A percentile compares a stretch with the other conserved stretches of the same genome.
Evolutionary conservation across 495 filamentous ascomycete genomes (phyloP).

Genomic region (Bryoglossum gracile): DNA sequence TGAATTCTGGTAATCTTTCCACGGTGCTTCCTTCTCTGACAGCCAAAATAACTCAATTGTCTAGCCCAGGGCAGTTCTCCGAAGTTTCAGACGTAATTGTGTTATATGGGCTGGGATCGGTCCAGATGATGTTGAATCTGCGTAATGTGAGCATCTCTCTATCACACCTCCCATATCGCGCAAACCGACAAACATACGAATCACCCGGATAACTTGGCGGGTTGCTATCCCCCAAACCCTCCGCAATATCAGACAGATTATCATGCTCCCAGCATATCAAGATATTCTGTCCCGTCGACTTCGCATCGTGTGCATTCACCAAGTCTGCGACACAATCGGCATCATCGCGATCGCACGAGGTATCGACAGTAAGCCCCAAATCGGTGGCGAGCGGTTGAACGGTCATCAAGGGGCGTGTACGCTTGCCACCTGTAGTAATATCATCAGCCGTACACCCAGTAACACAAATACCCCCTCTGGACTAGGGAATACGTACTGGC

Average conservation of each 20-base stretch:
- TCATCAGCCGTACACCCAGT: no score
- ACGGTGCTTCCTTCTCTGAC: no score
- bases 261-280: conserved; percentile 54
- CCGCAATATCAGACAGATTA: conserved; percentile 44
- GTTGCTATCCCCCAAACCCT: conserved; percentile 23
- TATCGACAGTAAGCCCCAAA: conserved; percentile 47
- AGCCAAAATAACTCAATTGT: conserved; percentile 27
- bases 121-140: conserved; percentile 46
- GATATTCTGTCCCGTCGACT: conserved; percentile 36
- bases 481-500: conserved; percentile 27
- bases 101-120: conserved; percentile 34
- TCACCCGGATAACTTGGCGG: conserved; percentile 15
- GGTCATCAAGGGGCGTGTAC: conserved; percentile 43
- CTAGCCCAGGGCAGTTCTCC: conserved; percentile 39
- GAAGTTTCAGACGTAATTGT: conserved; percentile 31
- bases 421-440: conserved; percentile 46
- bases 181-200: conserved; percentile 21
- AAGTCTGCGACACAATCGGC: conserved; percentile 36
- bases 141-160: no score
- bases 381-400: conserved; percentile 45
- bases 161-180: no score
- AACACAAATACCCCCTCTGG: no score
- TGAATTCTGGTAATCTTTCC: no score
- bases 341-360: conserved; percentile 41
- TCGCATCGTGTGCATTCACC: conserved; percentile 34